phyloP scores from a whole-genome alignment of 768 basidiomycete species.

The Mycena alexandri region DNA sequence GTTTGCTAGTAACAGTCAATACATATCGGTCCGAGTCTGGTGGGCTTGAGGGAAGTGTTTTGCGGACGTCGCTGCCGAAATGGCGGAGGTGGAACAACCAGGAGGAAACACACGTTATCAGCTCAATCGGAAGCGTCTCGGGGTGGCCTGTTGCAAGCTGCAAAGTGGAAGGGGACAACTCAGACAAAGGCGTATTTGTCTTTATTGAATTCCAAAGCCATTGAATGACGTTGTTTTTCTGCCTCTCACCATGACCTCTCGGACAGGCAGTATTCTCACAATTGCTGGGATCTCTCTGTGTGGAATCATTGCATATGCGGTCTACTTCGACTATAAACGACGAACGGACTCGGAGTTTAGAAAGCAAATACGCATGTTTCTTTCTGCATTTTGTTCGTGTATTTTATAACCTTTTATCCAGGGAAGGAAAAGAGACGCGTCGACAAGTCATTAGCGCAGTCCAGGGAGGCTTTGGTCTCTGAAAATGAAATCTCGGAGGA shows the following conservation, averaged over 20 bases:
- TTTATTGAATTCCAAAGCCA: background rate
- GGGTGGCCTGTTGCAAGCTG: no score
- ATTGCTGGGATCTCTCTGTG: conserved; percentile 65
- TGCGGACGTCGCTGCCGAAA: no score
- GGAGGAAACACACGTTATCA: no score
- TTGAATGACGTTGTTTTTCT: conserved; percentile 26
- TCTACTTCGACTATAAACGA: conserved; percentile 96
- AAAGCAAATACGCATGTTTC: conserved; percentile 79
- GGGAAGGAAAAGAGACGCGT: conserved; percentile 95
- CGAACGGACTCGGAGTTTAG: conserved; percentile 90
- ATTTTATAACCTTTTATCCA: conserved; percentile 48
- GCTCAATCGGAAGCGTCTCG: no score
- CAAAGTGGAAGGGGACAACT: no score
- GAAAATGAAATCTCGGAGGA: conserved; percentile 56
- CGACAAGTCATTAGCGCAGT: conserved; percentile 71
- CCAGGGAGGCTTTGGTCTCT: conserved; percentile 56
- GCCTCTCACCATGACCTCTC: conserved; percentile 51
- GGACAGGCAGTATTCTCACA: conserved; percentile 55
- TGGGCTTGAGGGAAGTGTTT: no score
- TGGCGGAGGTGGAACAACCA: no score
- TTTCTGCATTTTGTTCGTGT: conserved; percentile 29
- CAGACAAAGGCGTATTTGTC: background rate
- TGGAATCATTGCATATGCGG: conserved; percentile 82
- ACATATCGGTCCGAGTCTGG: no score
- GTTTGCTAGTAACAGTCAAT: no score